Evolutionary conservation across 805 yeast genomes (phyloP).

Genomic region (Schizosaccharomyces lindneri): DNA sequence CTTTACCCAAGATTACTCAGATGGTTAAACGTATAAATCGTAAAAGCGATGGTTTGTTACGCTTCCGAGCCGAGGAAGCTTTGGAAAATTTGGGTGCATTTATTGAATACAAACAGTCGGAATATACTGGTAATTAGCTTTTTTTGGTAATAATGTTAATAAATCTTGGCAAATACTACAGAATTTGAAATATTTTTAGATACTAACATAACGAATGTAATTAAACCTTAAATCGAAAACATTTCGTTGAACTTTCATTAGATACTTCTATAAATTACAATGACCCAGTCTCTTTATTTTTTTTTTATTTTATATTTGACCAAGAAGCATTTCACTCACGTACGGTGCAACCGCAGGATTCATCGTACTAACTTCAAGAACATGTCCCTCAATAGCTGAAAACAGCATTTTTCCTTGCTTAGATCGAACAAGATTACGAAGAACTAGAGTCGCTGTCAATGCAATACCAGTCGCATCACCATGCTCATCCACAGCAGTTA

Average conservation of each 20-base stretch:
- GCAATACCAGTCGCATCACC: conserved; percentile 12
- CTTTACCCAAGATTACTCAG: conserved; percentile 25
- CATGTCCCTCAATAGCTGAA: background rate
- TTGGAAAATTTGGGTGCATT: conserved; percentile 45
- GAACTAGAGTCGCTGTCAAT: conserved; percentile 14
- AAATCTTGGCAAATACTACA: too few relatives aligned
- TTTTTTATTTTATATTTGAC: background rate
- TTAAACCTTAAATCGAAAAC: background rate
- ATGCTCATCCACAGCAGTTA: conserved; percentile 9
- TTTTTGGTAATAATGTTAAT: too few relatives aligned
- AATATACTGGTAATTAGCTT: background rate
- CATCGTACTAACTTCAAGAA: background rate
- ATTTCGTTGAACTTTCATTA: background rate
- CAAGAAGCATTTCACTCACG: background rate
- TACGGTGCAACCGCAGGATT: background rate
- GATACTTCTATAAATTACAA: background rate
- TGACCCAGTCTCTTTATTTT: background rate
- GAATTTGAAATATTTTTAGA: too few relatives aligned
- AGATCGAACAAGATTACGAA: conserved; percentile 16
- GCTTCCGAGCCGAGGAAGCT: conserved; percentile 41
- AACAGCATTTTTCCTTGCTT: conserved; percentile 1
- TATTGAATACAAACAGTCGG: conserved; percentile 38
- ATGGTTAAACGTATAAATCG: conserved; percentile 42
- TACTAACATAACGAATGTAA: background rate
- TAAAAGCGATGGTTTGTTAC: conserved; percentile 30